These are phyloP conservation scores for Castanea sativa DNA, from an alignment of 306 rosid genomes.

Conservation along the genomic window DNA sequence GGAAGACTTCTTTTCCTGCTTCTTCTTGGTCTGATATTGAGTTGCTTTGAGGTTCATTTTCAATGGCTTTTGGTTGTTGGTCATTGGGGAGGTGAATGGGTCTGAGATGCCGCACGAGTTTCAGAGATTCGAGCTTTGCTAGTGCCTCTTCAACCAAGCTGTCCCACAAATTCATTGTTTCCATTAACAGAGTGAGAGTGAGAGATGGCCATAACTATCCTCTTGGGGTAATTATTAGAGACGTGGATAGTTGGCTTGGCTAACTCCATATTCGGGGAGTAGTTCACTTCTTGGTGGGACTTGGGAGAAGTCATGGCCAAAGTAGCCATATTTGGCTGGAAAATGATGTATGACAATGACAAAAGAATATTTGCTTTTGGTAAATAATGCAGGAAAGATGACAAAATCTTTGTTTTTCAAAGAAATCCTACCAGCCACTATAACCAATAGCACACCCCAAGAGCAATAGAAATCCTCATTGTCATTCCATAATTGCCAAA, in stretches of 20 bases:
- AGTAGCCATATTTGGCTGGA: no score
- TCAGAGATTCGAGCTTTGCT: conserved; percentile 46
- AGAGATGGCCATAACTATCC: neutral
- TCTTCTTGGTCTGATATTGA: neutral
- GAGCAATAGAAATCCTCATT: no score
- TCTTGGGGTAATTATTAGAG: neutral
- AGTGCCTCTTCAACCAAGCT: conserved; percentile 59
- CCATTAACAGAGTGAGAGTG: conserved; percentile 19
- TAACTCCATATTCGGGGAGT: no score
- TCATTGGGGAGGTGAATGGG: conserved; percentile 60
- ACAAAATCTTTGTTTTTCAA: no score
- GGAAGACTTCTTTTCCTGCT: conserved; percentile 1
- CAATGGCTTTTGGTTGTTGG: neutral
- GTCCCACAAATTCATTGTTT: conserved; percentile 51
- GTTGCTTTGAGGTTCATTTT: neutral
- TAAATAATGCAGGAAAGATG: no score
- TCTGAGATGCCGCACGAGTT: conserved; percentile 74
- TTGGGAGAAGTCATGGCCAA: no score
- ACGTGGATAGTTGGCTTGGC: neutral
- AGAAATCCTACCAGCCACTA: no score
- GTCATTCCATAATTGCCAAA: no score
- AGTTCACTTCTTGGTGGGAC: no score
- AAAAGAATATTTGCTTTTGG: no score
- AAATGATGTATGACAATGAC: no score
- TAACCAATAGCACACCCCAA: no score